Percentiles rank a stretch among this genome's conserved stretches.
Evolutionary conservation across 208 protist species (phyloP).

Genomic region (Angomonas deanei): DNA sequence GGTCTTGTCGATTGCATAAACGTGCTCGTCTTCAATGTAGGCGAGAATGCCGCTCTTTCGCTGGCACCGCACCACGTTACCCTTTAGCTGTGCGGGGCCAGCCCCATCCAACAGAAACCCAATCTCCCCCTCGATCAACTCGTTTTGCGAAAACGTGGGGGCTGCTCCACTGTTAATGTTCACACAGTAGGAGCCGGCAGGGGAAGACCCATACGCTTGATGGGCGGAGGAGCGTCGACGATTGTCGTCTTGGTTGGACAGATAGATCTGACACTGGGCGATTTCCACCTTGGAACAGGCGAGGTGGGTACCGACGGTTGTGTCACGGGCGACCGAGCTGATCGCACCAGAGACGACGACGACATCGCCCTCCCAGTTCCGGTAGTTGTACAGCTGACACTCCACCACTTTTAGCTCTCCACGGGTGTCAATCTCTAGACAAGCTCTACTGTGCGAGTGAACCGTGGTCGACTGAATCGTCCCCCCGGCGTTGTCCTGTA

Average conservation of each 20-base stretch:
- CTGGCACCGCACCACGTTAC: slow-evolving; percentile 73
- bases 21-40: slow-evolving; percentile 37
- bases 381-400: slow-evolving; percentile 54
- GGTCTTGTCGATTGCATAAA: slow-evolving; percentile 18
- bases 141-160: slow-evolving; percentile 62
- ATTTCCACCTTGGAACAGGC: slow-evolving; percentile 57
- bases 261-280: slow-evolving; percentile 55
- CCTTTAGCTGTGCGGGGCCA: slow-evolving; percentile 50
- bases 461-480: slow-evolving; percentile 44
- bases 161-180: slow-evolving; percentile 58
- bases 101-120: slow-evolving; percentile 69
- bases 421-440: slow-evolving; percentile 70
- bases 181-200: slow-evolving; percentile 43
- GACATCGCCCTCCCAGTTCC: slow-evolving; percentile 38
- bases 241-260: slow-evolving; percentile 11
- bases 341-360: slow-evolving; percentile 35
- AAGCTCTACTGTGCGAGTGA: slow-evolving; percentile 43
- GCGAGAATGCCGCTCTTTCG: slow-evolving; percentile 68
- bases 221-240: neutral
- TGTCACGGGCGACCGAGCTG: slow-evolving; percentile 23
- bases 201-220: slow-evolving; percentile 8
- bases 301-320: neutral
- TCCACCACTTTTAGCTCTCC: slow-evolving; percentile 51
- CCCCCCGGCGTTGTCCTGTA: slow-evolving; percentile 58
- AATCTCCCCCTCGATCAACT: slow-evolving; percentile 63